Evolutionary conservation across 208 protist genomes (phyloP).

Genomic region (Pavlovales sp.): DNA sequence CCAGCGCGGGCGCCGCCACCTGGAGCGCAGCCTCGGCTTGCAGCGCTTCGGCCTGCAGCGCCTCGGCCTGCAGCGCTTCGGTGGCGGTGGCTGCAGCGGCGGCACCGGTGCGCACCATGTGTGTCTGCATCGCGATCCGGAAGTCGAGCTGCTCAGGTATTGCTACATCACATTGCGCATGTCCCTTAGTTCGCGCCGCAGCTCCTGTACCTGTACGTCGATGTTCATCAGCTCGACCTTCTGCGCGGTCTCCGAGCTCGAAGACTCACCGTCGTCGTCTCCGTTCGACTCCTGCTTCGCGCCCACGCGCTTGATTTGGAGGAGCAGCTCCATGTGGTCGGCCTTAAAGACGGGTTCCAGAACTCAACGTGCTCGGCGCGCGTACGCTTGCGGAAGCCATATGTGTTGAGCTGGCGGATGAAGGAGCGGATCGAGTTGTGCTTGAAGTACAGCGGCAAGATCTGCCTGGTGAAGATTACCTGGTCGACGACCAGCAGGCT

Average conservation of each 20-base stretch:
- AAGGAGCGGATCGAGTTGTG: slow-evolving; percentile 65
- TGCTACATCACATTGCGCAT: neutral
- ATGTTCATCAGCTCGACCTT: neutral
- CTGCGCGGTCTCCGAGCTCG: neutral
- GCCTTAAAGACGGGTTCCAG: neutral
- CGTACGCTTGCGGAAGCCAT: slow-evolving; percentile 58
- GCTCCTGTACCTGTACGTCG: neutral
- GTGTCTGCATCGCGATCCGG: neutral
- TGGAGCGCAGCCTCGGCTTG: too few relatives aligned
- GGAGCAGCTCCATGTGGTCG: neutral
- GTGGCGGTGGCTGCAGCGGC: too few relatives aligned
- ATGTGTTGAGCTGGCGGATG: slow-evolving; percentile 62
- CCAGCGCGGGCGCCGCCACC: too few relatives aligned
- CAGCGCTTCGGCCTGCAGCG: too few relatives aligned
- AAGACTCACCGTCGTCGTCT: neutral
- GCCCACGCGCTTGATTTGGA: slow-evolving; percentile 23
- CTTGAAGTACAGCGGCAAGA: slow-evolving; percentile 60
- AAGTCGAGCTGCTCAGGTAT: neutral
- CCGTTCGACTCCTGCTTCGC: neutral
- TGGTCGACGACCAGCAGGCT: slow-evolving; percentile 49
- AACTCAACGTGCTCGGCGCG: slow-evolving; percentile 26
- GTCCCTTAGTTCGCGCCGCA: neutral
- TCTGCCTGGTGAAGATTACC: slow-evolving; percentile 45
- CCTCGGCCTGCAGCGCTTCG: too few relatives aligned
- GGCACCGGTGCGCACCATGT: neutral